phyloP scores from a whole-genome alignment of 768 basidiomycete genomes.

The Grammothele lineata region DNA sequence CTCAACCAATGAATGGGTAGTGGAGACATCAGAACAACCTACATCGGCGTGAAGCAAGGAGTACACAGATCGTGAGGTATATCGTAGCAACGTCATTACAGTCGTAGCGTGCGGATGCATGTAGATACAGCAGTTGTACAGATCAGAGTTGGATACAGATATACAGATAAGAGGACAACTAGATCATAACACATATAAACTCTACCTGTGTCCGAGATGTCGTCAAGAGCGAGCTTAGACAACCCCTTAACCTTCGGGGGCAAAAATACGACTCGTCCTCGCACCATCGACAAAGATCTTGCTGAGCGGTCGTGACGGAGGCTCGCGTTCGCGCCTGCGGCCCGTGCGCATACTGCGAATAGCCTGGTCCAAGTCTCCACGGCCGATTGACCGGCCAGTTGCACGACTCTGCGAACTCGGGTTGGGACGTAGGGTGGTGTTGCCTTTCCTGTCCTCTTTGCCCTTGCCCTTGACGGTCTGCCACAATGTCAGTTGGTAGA shows the following conservation, averaged over 20 bases:
- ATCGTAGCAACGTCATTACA: slow-evolving; percentile 7
- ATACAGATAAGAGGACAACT: no score
- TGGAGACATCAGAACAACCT: neutral
- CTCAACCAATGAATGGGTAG: slow-evolving; percentile 38
- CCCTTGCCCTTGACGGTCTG: slow-evolving; percentile 41
- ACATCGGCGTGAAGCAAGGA: neutral
- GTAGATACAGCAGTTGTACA: slow-evolving; percentile 4
- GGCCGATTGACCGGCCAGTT: slow-evolving; percentile 53
- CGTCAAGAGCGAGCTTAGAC: neutral
- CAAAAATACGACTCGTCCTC: slow-evolving; percentile 27
- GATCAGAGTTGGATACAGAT: no score
- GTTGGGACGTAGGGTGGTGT: slow-evolving; percentile 28
- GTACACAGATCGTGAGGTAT: slow-evolving; percentile 5
- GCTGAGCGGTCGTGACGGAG: slow-evolving; percentile 50
- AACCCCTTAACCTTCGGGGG: slow-evolving; percentile 14
- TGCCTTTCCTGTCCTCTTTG: neutral
- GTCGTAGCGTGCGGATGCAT: slow-evolving; percentile 6
- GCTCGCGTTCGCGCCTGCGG: slow-evolving; percentile 45
- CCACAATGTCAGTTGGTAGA: neutral
- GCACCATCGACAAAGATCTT: slow-evolving; percentile 78
- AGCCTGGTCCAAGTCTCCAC: slow-evolving; percentile 81
- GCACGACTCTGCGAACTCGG: slow-evolving; percentile 39
- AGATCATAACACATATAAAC: no score
- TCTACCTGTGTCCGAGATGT: neutral
- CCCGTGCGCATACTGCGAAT: slow-evolving; percentile 77